A percentile compares a stretch with the other conserved stretches of the same genome.
These are phyloP conservation scores for Stachybotrys elegans DNA, from an alignment of 2,329 filamentous ascomycete genomes.

Conservation along the genomic window DNA sequence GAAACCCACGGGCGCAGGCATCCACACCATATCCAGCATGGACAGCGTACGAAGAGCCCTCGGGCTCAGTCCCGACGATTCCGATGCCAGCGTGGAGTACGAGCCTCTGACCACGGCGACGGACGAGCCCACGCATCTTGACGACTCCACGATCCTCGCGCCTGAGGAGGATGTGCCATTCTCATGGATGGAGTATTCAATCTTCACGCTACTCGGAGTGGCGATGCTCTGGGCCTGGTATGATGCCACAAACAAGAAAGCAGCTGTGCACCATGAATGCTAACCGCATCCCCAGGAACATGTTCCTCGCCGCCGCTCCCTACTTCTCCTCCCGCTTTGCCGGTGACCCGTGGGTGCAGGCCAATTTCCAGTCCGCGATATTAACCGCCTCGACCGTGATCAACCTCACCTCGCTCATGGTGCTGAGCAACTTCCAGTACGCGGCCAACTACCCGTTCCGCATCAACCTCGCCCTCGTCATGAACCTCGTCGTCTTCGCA, in stretches of 20 bases:
- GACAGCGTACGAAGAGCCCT: too few relatives aligned
- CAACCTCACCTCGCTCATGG: constrained; percentile 70
- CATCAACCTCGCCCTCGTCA: constrained; percentile 69
- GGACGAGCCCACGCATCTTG: constrained; percentile 19
- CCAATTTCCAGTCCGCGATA: constrained; percentile 86
- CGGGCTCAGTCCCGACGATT: too few relatives aligned
- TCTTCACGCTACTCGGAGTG: constrained; percentile 81
- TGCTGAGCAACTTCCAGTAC: constrained; percentile 75
- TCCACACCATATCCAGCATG: too few relatives aligned
- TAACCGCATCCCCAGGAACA: constrained; percentile 62
- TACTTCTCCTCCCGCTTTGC: constrained; percentile 86
- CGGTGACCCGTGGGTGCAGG: constrained; percentile 62
- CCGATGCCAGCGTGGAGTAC: too few relatives aligned
- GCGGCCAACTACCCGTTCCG: constrained; percentile 83
- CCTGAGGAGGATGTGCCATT: constrained; percentile 49
- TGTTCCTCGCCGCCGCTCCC: constrained; percentile 92
- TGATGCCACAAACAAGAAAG: constrained; percentile 16
- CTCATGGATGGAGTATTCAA: constrained; percentile 79
- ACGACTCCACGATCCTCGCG: constrained; percentile 20
- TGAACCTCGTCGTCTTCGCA: constrained; percentile 73
- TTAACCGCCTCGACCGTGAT: constrained; percentile 80
- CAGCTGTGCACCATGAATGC: constrained; percentile 2
- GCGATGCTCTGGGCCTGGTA: constrained; percentile 99
- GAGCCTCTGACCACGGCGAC: constrained; percentile 24
- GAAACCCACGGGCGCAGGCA: too few relatives aligned